Conservation (phyloP, 257 asterid species). For the Solanum verrucosum region DNA sequence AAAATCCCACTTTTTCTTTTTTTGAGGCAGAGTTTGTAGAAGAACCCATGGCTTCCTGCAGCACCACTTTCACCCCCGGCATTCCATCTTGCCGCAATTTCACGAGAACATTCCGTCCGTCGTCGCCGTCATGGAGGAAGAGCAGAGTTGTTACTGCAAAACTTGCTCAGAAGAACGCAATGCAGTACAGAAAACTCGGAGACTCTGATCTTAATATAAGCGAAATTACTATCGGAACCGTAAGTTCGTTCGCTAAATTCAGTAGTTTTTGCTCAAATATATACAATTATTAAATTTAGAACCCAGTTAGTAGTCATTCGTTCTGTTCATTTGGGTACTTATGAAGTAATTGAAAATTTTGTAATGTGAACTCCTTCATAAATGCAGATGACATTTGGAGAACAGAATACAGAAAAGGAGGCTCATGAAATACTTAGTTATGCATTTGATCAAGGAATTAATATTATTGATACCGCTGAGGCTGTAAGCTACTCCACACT, state of each 20-base stretch:
- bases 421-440: conserved; percentile 80
- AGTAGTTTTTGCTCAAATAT: not conserved
- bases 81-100: not conserved
- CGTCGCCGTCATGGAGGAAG: not conserved
- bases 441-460: conserved; percentile 77
- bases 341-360: not conserved
- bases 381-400: conserved; percentile 83
- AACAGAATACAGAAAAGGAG: conserved; percentile 91
- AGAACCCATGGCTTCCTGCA: not conserved
- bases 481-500: conserved; percentile 24
- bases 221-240: conserved; percentile 90
- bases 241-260: conserved; percentile 9
- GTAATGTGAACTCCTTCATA: not conserved
- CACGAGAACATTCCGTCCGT: not conserved
- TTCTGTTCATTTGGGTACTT: not conserved
- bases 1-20: not conserved
- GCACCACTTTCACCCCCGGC: not conserved
- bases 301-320: not conserved
- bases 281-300: not conserved
- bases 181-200: conserved; percentile 69
- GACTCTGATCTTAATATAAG: conserved; percentile 82
- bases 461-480: conserved; percentile 76
- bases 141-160: not conserved
- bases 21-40: not conserved
- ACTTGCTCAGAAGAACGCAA: conserved; percentile 18